Evolutionary conservation across 1,284 basidiomycete species (phyloP).

Genomic region (Fomitopsis betulina): DNA sequence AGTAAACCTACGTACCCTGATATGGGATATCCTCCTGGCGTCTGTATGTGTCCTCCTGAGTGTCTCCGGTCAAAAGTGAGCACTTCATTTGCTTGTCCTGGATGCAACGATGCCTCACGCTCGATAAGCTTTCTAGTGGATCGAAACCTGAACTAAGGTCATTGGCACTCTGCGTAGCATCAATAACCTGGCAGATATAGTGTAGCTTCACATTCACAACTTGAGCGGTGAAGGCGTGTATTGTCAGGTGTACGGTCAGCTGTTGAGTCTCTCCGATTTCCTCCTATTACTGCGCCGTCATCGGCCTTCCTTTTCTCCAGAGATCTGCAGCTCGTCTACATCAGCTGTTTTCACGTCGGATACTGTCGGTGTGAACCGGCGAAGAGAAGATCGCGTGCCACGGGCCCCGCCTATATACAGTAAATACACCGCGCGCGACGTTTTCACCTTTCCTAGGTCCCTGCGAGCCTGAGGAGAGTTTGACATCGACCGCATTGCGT

Average conservation of each 20-base stretch:
- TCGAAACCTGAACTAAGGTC: too few species aligned
- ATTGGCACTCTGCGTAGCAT: not conserved
- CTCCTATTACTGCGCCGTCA: not conserved
- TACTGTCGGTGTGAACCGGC: conserved; percentile 1
- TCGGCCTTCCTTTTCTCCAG: not conserved
- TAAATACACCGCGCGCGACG: not conserved
- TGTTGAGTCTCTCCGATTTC: not conserved
- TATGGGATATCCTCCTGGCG: too few species aligned
- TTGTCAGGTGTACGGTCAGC: conserved; percentile 1
- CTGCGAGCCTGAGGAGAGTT: not conserved
- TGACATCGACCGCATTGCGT: not conserved
- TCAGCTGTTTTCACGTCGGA: not conserved
- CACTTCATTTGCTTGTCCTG: too few species aligned
- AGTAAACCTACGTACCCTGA: too few species aligned
- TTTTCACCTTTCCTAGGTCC: not conserved
- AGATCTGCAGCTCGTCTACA: not conserved
- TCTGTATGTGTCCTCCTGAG: too few species aligned
- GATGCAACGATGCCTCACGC: too few species aligned
- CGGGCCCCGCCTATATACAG: not conserved
- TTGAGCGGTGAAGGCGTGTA: not conserved
- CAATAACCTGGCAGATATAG: too few species aligned
- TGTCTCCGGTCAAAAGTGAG: too few species aligned
- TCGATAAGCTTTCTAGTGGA: too few species aligned
- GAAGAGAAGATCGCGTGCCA: not conserved
- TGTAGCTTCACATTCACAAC: too few species aligned